A percentile compares a stretch with the other conserved stretches of the same genome.
Conservation (phyloP, 257 asterid species). For the Solanum chmielewskii region DNA sequence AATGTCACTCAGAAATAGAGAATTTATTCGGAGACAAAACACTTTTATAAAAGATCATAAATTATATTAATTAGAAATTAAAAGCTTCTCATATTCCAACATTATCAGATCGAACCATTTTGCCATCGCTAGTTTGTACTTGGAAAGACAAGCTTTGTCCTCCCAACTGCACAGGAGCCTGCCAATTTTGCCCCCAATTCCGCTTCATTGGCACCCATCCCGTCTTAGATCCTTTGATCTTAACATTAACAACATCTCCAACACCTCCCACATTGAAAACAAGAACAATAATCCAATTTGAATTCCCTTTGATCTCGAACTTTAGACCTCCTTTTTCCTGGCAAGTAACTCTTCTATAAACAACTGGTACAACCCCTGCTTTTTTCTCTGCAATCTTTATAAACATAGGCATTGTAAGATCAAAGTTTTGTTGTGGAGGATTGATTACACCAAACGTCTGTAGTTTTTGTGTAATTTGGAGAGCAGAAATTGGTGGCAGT, state of each 20-base stretch:
- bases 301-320: conserved; percentile 25
- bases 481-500: conserved; percentile 45
- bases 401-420: neutral
- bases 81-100: neutral
- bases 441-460: neutral
- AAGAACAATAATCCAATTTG: conserved; percentile 7
- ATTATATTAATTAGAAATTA: neutral
- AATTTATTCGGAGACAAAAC: neutral
- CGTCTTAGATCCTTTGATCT: conserved; percentile 7
- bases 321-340: neutral
- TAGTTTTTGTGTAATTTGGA: neutral
- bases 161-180: neutral
- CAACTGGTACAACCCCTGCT: neutral
- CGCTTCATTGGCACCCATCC: conserved; percentile 15
- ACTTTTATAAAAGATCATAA: neutral
- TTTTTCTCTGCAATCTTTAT: conserved; percentile 2
- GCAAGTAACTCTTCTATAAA: neutral
- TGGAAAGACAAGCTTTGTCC: neutral
- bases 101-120: neutral
- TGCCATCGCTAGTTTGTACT: neutral
- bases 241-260: conserved; percentile 16
- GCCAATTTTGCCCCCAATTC: conserved; percentile 37
- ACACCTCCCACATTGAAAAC: conserved; percentile 32
- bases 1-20: neutral
- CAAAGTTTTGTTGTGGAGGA: neutral